Percentiles rank a stretch among this genome's conserved stretches.
Conservation (phyloP, 352 stramenopile genomes). For the Aphanomyces cochlioides region DNA sequence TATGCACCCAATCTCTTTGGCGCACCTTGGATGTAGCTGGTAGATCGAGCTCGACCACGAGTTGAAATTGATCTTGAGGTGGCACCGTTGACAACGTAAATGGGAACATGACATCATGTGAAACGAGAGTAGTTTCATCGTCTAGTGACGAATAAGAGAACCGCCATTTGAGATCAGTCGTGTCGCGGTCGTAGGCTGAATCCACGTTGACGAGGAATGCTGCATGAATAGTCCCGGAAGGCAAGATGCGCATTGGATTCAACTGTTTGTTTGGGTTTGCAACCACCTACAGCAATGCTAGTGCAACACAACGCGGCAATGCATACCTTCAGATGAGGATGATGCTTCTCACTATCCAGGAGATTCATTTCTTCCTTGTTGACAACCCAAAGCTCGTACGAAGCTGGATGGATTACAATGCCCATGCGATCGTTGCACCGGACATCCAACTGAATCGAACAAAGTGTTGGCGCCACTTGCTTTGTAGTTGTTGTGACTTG, state of each 20-base stretch:
- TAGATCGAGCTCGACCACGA: neutral
- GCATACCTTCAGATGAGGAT: neutral
- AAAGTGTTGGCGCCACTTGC: neutral
- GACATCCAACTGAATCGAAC: neutral
- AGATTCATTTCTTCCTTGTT: neutral
- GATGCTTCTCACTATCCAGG: neutral
- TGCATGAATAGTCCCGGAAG: neutral
- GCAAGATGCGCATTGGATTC: neutral
- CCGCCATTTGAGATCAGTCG: too few species aligned
- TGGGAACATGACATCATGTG: neutral
- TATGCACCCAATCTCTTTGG: neutral
- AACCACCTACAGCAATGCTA: neutral
- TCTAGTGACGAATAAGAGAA: neutral
- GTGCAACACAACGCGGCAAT: neutral
- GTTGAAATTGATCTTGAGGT: neutral
- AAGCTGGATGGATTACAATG: neutral
- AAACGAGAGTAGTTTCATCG: too few species aligned
- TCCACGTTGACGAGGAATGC: constrained; percentile 7
- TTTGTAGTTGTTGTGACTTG: neutral
- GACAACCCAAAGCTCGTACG: neutral
- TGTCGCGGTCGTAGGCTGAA: too few species aligned
- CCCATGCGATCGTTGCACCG: neutral
- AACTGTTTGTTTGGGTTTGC: constrained; percentile 3
- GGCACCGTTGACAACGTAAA: neutral
- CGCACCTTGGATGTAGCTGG: too few species aligned